phyloP scores from a whole-genome alignment of 163 green algal species.

The Trebouxia gelatinosa region DNA sequence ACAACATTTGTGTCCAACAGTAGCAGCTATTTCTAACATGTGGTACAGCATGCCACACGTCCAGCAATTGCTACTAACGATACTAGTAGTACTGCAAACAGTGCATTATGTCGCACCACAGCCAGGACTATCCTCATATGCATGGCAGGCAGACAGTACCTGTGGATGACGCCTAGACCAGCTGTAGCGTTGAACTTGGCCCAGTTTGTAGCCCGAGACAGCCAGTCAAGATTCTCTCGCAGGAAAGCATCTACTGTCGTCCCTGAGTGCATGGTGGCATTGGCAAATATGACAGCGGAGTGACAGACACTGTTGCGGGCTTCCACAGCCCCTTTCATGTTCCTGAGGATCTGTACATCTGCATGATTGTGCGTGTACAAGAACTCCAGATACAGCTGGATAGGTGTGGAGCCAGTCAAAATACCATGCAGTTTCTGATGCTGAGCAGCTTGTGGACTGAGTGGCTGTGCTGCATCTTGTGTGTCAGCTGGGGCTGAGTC shows the following conservation, averaged over 20 bases:
- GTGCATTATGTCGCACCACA: no score
- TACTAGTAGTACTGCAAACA: no score
- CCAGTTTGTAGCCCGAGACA: constrained; percentile 97
- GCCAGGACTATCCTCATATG: no score
- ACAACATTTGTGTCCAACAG: no score
- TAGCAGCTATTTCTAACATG: no score
- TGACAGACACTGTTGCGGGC: constrained; percentile 84
- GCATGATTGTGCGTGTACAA: constrained; percentile 90
- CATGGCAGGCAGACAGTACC: no score
- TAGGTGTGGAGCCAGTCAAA: constrained; percentile 82
- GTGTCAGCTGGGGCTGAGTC: not conserved
- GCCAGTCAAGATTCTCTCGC: constrained; percentile 96
- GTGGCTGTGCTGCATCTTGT: not conserved
- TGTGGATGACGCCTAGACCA: constrained; percentile 96
- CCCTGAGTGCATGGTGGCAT: constrained; percentile 94
- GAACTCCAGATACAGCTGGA: constrained; percentile 94
- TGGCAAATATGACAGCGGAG: constrained; percentile 90
- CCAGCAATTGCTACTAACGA: no score
- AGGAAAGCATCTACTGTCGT: constrained; percentile 98
- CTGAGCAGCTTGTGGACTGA: not conserved
- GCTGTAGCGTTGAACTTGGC: constrained; percentile 98
- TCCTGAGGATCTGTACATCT: constrained; percentile 90
- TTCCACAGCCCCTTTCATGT: constrained; percentile 89
- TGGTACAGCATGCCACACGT: no score
- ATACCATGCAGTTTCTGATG: constrained; percentile 66